Evolutionary conservation across 257 asterid species (phyloP).

Genomic region (Craterostigma plantagineum): DNA sequence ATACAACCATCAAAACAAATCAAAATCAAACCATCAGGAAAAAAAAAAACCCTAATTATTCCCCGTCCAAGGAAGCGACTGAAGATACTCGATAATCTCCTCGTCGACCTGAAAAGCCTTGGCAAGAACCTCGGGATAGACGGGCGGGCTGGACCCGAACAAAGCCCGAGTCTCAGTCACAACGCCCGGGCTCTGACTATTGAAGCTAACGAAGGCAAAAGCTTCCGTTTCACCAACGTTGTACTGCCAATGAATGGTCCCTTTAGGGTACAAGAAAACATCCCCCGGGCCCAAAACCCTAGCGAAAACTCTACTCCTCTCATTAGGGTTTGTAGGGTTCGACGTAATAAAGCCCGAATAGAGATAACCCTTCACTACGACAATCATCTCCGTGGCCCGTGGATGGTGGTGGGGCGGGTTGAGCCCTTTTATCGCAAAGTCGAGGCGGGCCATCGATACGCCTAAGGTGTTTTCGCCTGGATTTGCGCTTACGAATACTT

Average conservation of each 20-base stretch:
- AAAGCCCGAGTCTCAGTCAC: constrained; percentile 1
- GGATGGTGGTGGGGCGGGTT: constrained; percentile 1
- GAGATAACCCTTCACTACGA: background rate
- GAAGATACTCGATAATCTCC: constrained; percentile 1
- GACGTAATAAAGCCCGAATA: background rate
- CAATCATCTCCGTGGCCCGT: background rate
- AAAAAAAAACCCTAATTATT: background rate
- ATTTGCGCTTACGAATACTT: background rate
- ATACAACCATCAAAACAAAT: background rate
- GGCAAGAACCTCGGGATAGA: background rate
- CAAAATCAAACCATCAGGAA: too few relatives aligned
- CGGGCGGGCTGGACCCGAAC: constrained; percentile 8
- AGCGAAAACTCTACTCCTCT: constrained; percentile 2
- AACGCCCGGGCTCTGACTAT: constrained; percentile 9
- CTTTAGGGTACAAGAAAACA: constrained; percentile 6
- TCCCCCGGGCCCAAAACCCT: constrained; percentile 7
- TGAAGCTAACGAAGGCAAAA: constrained; percentile 3
- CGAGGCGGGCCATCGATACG: background rate
- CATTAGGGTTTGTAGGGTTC: background rate
- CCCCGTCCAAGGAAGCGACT: background rate
- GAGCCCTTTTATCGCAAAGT: background rate
- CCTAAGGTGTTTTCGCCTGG: constrained; percentile 1
- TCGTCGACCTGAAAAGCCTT: constrained; percentile 3
- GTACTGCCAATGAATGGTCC: constrained; percentile 10
- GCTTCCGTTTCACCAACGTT: constrained; percentile 8